These are phyloP conservation scores for Gynostemma pentaphyllum DNA, from an alignment of 306 rosid species.

Conservation along the genomic window DNA sequence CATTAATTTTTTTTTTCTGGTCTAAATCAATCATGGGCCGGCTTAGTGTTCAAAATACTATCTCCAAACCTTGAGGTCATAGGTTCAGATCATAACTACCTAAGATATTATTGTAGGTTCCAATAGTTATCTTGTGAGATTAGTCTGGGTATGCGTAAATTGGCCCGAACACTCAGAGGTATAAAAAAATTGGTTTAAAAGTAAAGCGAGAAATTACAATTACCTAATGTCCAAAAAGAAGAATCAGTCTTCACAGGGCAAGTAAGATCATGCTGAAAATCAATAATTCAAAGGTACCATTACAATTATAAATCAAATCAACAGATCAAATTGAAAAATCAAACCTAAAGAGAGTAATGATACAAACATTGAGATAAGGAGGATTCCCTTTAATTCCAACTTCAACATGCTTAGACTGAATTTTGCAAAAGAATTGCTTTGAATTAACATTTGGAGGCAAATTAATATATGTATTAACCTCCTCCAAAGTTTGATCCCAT, in stretches of 20 bases:
- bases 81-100: too few species aligned
- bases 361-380: conserved; percentile 69
- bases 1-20: neutral
- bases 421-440: conserved; percentile 76
- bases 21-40: too few species aligned
- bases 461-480: conserved; percentile 69
- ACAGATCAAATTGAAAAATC: neutral
- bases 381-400: conserved; percentile 93
- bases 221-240: conserved; percentile 94
- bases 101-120: too few species aligned
- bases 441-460: conserved; percentile 66
- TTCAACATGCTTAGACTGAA: conserved; percentile 83
- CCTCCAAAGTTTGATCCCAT: conserved; percentile 98
- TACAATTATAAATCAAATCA: neutral
- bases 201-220: neutral
- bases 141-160: too few species aligned
- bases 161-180: too few species aligned
- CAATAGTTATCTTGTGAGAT: too few species aligned
- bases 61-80: too few species aligned
- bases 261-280: conserved; percentile 62
- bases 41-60: too few species aligned
- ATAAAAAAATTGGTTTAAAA: neutral
- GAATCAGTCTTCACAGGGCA: conserved; percentile 89
- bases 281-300: neutral
- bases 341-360: neutral